Percentiles rank a stretch among this genome's conserved stretches.
Conservation (phyloP, 306 rosid genomes). For the Prosopis cineraria region DNA sequence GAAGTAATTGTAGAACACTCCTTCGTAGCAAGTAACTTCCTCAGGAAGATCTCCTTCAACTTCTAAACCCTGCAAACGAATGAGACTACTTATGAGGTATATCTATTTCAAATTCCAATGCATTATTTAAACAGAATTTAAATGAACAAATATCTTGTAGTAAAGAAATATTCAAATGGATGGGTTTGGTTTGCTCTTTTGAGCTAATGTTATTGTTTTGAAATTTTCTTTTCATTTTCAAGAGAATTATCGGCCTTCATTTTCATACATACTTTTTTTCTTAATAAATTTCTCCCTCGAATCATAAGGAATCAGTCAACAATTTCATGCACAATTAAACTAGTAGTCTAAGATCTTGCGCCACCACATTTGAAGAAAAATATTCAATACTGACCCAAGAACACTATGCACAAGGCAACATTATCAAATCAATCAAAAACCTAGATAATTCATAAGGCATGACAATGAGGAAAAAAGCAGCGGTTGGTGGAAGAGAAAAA, state of each 20-base stretch:
- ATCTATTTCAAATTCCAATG: slow-evolving; percentile 18
- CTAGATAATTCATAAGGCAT: background rate
- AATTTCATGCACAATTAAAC: no score
- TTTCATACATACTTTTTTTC: no score
- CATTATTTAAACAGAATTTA: background rate
- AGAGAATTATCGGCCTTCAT: background rate
- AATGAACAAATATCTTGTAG: slow-evolving; percentile 6
- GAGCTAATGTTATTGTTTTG: background rate
- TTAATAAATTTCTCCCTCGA: no score
- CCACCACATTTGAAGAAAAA: background rate
- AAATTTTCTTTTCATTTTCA: background rate
- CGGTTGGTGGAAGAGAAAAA: background rate
- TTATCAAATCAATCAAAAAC: background rate
- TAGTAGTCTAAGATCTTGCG: no score
- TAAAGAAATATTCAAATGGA: background rate
- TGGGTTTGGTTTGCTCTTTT: background rate
- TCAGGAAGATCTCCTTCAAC: slow-evolving; percentile 70
- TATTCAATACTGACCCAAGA: slow-evolving; percentile 13
- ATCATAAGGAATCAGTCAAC: no score
- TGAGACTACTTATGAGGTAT: slow-evolving; percentile 29
- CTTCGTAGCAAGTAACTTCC: slow-evolving; percentile 66
- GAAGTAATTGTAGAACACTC: slow-evolving; percentile 94
- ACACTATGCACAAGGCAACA: slow-evolving; percentile 2
- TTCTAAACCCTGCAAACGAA: slow-evolving; percentile 68
- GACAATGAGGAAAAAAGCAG: background rate